Evolutionary conservation across 805 yeast genomes (phyloP), one percentile per base, ranked within the genome.

Genomic region (Saturnispora diversa): DNA sequence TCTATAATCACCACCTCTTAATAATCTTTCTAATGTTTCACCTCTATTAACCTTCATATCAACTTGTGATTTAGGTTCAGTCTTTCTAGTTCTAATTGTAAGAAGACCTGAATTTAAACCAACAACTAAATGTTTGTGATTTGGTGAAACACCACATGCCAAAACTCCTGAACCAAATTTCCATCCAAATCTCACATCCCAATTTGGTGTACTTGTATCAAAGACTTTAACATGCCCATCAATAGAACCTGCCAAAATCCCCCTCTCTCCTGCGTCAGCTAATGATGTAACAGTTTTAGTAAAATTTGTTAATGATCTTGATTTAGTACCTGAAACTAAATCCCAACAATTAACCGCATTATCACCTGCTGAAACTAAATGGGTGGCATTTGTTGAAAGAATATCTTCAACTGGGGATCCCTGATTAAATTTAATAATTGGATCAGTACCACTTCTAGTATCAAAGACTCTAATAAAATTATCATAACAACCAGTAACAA

Each of bases 171-270:
- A 86, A 26, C 96, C 95, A 56, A 84, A 90, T 62, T 88, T 90
- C 97, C 97, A 90, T 36, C 97, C 97, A 58, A 87, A 90, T 58
- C 82, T 84, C 45, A 90, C 95, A 45, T 81, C 83, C 85, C 90
- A 88, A 51, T 75, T 72, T 30, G 74, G 55, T 17, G 80, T 72
- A 21, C 73, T 63, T 28, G 84, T 75, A 60, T 88, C 97, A 58
- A 90, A 85, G 33, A 88, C 88, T 62, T 92, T 92, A 44, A 92
- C 95, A 61, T 92, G 98, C 16, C 98, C 98, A 63, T 92, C 98
- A 43, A 92, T 68, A 0, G 97, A 87, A 13, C 97, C 97, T 2
- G 95, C 97, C 23, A 92, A 65, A 33, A 92, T 66, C n/a, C 92
- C 90, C 37, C 76, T 66, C 47, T 77, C 84, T 23, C 80, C 82